Conservation (phyloP, 2,329 filamentous ascomycete genomes). For the Hypoxylon sp. region DNA sequence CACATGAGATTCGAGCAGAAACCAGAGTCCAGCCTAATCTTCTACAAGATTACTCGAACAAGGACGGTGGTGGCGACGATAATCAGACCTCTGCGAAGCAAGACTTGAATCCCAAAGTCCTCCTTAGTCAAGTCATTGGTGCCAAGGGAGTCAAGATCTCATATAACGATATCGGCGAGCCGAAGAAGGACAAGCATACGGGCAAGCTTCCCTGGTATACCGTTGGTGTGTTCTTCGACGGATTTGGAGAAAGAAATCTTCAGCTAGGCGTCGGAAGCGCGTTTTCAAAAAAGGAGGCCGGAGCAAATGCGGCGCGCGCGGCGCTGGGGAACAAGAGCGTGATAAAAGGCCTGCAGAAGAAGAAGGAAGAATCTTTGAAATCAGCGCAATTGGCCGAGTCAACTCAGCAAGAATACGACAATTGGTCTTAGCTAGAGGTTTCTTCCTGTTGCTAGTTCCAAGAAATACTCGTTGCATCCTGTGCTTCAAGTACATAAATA, state of each 20-base stretch:
- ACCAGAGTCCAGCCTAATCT: slow-evolving; percentile 35
- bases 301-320: slow-evolving; percentile 72
- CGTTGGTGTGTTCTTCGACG: slow-evolving; percentile 74
- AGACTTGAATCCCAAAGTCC: slow-evolving; percentile 63
- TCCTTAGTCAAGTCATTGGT: slow-evolving; percentile 65
- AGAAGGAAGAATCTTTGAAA: slow-evolving; percentile 60
- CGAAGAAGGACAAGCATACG: slow-evolving; percentile 65
- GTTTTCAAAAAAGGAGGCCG: slow-evolving; percentile 76
- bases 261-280: slow-evolving; percentile 73
- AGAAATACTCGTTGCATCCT: background rate
- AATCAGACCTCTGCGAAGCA: slow-evolving; percentile 13
- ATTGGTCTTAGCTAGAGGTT: slow-evolving; percentile 32
- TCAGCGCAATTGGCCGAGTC: slow-evolving; percentile 31
- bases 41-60: slow-evolving; percentile 19
- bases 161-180: slow-evolving; percentile 70
- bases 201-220: slow-evolving; percentile 68
- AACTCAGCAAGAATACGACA: slow-evolving; percentile 35
- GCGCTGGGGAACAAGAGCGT: slow-evolving; percentile 76
- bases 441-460: background rate
- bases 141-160: slow-evolving; percentile 69
- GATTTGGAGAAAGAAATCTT: slow-evolving; percentile 74
- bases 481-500: background rate
- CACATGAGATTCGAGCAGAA: slow-evolving; percentile 63
- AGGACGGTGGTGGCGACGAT: slow-evolving; percentile 25
- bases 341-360: slow-evolving; percentile 62